These are phyloP conservation scores for Pleurotus eryngii DNA, from an alignment of 768 basidiomycete species.

Conservation along the genomic window DNA sequence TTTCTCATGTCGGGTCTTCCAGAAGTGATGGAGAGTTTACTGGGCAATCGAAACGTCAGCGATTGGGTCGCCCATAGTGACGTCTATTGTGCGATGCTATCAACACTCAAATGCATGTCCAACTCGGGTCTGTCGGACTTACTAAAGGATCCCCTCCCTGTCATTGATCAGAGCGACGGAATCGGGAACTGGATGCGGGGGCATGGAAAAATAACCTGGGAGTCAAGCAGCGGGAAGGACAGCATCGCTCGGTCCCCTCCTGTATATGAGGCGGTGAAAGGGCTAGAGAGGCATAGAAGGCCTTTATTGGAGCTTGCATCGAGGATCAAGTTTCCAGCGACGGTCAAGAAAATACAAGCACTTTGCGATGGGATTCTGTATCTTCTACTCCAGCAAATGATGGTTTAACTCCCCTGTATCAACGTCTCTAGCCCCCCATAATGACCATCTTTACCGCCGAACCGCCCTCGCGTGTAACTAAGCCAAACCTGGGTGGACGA, in stretches of 20 bases:
- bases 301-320: constrained; percentile 26
- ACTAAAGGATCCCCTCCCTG: constrained; percentile 19
- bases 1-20: constrained; percentile 26
- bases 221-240: background rate
- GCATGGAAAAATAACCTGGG: constrained; percentile 13
- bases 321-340: constrained; percentile 29
- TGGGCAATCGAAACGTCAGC: constrained; percentile 26
- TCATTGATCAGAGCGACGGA: constrained; percentile 17
- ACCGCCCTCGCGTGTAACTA: background rate
- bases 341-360: constrained; percentile 33
- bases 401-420: constrained; percentile 11
- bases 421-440: background rate
- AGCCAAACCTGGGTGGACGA: background rate
- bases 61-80: constrained; percentile 35
- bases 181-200: constrained; percentile 19
- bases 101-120: constrained; percentile 23
- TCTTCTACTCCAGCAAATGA: constrained; percentile 32
- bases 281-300: constrained; percentile 25
- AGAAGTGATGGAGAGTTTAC: constrained; percentile 28
- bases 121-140: constrained; percentile 16
- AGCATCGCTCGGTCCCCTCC: constrained; percentile 2
- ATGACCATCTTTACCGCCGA: background rate
- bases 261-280: constrained; percentile 20
- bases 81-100: constrained; percentile 28
- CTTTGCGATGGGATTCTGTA: constrained; percentile 37